phyloP scores from a whole-genome alignment of 345 rosid genomes.

The Cardiospermum halicacabum region DNA sequence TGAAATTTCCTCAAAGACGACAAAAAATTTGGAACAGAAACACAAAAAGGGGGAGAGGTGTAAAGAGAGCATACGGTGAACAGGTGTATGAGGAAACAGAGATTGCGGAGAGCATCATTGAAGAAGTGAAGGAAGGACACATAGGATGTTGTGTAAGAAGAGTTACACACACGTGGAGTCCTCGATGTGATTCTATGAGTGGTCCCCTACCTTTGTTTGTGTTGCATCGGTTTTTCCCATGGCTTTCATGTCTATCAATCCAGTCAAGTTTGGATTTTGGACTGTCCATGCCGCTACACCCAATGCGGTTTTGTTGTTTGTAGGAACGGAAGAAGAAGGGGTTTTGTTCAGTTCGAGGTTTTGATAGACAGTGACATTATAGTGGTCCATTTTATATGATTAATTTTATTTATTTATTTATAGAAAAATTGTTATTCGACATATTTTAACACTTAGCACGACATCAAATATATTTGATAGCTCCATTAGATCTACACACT shows the following conservation, averaged over 20 bases:
- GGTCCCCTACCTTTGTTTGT: not conserved
- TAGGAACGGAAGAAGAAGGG: too few species aligned
- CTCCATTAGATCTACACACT: too few species aligned
- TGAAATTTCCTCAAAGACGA: not conserved
- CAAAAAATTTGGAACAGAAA: not conserved
- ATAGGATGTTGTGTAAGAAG: not conserved
- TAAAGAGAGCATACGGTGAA: not conserved
- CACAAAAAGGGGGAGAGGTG: not conserved
- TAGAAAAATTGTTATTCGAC: too few species aligned
- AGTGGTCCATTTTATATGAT: too few species aligned
- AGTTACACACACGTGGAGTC: constrained; percentile 1
- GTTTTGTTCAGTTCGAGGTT: too few species aligned
- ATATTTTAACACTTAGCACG: too few species aligned
- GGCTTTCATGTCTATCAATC: not conserved
- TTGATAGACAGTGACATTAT: too few species aligned
- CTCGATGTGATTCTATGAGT: not conserved
- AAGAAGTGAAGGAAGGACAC: not conserved
- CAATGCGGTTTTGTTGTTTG: constrained; percentile 1
- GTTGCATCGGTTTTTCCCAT: too few species aligned
- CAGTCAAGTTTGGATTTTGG: not conserved
- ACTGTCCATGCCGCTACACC: not conserved
- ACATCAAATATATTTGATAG: too few species aligned
- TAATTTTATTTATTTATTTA: too few species aligned
- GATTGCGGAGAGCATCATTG: not conserved
- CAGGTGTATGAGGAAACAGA: not conserved